phyloP scores from a whole-genome alignment of 345 rosid species.

The Corchorus olitorius region DNA sequence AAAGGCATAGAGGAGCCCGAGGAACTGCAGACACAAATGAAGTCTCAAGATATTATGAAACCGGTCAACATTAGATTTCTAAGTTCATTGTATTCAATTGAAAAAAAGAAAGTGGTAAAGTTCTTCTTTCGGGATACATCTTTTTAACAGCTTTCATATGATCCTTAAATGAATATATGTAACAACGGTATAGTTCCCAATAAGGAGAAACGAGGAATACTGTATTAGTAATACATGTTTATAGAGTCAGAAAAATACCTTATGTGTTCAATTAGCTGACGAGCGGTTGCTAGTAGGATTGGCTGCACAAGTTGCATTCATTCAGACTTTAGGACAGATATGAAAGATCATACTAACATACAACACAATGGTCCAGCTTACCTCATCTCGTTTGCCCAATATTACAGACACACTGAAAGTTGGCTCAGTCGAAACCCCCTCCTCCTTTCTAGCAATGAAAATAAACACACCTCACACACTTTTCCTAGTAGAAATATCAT shows the following conservation, averaged over 20 bases:
- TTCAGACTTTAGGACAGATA: slow-evolving; percentile 19
- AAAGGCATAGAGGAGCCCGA: slow-evolving; percentile 62
- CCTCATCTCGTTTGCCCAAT: slow-evolving; percentile 95
- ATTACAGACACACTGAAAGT: slow-evolving; percentile 79
- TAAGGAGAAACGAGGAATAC: neutral
- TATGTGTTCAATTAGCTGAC: slow-evolving; percentile 81
- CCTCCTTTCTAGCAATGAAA: slow-evolving; percentile 71
- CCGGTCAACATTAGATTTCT: neutral
- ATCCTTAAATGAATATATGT: neutral
- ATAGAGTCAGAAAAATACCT: slow-evolving; percentile 45
- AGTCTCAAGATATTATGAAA: neutral
- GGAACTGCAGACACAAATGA: slow-evolving; percentile 38
- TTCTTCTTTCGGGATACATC: neutral
- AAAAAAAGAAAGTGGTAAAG: neutral
- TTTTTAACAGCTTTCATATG: neutral
- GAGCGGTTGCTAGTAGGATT: slow-evolving; percentile 78
- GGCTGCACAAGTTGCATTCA: slow-evolving; percentile 51
- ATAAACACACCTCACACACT: slow-evolving; percentile 17
- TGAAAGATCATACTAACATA: slow-evolving; percentile 12
- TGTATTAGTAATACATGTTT: neutral
- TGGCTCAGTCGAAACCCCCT: slow-evolving; percentile 74
- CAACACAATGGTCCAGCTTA: slow-evolving; percentile 23
- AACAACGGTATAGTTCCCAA: neutral
- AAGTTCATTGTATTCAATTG: neutral
- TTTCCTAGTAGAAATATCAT: neutral